Conservation (phyloP, 2,329 filamentous ascomycete species). For the Diplodia scrobiculata region DNA sequence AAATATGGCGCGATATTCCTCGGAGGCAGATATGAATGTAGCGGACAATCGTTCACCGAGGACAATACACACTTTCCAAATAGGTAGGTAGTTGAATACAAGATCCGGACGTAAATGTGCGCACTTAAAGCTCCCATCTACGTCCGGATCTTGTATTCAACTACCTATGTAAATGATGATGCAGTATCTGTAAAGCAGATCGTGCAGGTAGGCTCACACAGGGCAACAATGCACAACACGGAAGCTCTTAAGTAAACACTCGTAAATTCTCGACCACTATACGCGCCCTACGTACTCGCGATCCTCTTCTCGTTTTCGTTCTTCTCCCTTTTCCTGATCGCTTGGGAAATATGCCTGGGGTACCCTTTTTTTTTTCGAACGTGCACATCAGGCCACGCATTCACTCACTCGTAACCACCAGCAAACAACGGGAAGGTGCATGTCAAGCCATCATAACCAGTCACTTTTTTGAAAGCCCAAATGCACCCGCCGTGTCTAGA, state of each 20-base stretch:
- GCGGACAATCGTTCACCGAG: too few relatives aligned
- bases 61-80: too few relatives aligned
- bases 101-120: too few relatives aligned
- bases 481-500: conserved; percentile 29
- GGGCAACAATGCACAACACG: too few relatives aligned
- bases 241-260: neutral
- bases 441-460: conserved; percentile 27
- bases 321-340: conserved; percentile 6
- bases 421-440: conserved; percentile 20
- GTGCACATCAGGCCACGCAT: conserved; percentile 20
- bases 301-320: neutral
- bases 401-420: conserved; percentile 27
- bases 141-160: too few relatives aligned
- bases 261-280: conserved; percentile 17
- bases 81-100: too few relatives aligned
- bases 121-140: too few relatives aligned
- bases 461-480: conserved; percentile 29
- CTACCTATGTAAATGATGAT: too few relatives aligned
- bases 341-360: conserved; percentile 18
- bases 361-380: conserved; percentile 9
- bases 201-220: too few relatives aligned
- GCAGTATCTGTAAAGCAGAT: too few relatives aligned
- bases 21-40: too few relatives aligned
- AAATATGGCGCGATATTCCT: too few relatives aligned
- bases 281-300: conserved; percentile 22